phyloP scores from a whole-genome alignment of 345 rosid genomes.

The Eucalyptus victrix region DNA sequence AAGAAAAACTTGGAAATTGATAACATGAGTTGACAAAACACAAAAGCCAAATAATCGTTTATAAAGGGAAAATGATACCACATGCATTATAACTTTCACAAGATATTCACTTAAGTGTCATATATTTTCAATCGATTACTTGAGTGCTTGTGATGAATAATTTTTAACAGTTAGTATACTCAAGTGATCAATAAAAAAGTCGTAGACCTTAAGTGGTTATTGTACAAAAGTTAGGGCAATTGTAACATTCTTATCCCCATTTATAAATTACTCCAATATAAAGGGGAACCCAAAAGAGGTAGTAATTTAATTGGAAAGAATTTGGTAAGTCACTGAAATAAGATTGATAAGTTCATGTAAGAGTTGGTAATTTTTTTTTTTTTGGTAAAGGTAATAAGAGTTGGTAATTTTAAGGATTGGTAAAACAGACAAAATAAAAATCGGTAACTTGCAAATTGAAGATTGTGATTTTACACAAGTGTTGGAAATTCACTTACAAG shows the following conservation, averaged over 20 bases:
- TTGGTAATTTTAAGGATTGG: neutral
- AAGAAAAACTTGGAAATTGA: neutral
- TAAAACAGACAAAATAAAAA: neutral
- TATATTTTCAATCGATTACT: neutral
- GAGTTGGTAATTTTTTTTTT: neutral
- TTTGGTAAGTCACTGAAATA: neutral
- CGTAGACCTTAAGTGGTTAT: neutral
- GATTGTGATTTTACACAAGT: neutral
- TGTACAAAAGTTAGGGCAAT: neutral
- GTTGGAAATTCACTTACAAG: neutral
- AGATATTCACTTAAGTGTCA: neutral
- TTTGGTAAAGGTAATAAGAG: too few species aligned
- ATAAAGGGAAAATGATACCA: neutral
- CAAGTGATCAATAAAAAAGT: neutral
- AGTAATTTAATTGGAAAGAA: neutral
- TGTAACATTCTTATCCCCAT: neutral
- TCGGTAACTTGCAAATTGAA: neutral
- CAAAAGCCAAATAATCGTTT: neutral
- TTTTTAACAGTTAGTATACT: neutral
- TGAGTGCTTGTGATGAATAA: neutral
- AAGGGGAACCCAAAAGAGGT: neutral
- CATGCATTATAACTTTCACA: neutral
- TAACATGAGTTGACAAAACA: neutral
- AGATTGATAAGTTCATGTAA: neutral
- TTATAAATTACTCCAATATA: neutral